phyloP scores from a whole-genome alignment of 2,329 filamentous ascomycete genomes.

The Fusarium denticulatum region DNA sequence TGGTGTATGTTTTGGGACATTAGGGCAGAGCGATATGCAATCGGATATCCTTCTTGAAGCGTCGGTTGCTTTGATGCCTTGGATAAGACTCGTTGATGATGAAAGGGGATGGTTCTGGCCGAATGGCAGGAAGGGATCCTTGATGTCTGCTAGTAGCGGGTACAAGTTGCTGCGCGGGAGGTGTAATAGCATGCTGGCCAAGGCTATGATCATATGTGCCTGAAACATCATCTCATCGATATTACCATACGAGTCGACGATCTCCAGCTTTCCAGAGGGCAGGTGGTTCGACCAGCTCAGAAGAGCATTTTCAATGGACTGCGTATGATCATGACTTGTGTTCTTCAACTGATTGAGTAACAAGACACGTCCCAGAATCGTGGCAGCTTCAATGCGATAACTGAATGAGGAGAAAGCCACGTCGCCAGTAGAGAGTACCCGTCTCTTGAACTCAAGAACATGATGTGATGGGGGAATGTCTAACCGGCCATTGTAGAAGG shows the following conservation, averaged over 20 bases:
- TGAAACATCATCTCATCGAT: slow-evolving; percentile 42
- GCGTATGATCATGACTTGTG: slow-evolving; percentile 28
- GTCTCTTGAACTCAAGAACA: slow-evolving; percentile 29
- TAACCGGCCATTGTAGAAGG: background rate
- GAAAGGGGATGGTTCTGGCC: slow-evolving; percentile 16
- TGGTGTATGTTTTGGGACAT: slow-evolving; percentile 35
- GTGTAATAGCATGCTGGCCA: slow-evolving; percentile 36
- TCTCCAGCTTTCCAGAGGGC: slow-evolving; percentile 22
- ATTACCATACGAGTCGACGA: slow-evolving; percentile 31
- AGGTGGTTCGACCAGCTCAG: slow-evolving; percentile 38
- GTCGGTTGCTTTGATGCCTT: slow-evolving; percentile 39
- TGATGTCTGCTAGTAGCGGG: slow-evolving; percentile 7
- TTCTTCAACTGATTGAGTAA: slow-evolving; percentile 21
- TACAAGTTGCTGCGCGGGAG: slow-evolving; percentile 32
- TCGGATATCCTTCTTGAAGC: slow-evolving; percentile 36
- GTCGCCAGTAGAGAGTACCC: slow-evolving; percentile 22
- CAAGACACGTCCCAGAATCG: slow-evolving; percentile 31
- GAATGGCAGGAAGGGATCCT: slow-evolving; percentile 18
- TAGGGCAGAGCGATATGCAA: slow-evolving; percentile 30
- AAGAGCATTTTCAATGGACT: slow-evolving; percentile 36
- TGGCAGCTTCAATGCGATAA: slow-evolving; percentile 37
- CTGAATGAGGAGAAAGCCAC: slow-evolving; percentile 36
- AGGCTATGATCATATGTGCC: slow-evolving; percentile 32
- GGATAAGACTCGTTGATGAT: slow-evolving; percentile 19
- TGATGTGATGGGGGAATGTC: slow-evolving; percentile 23